Conservation (phyloP, 202 grass and related monocot species). For the Eragrostis tef region DNA sequence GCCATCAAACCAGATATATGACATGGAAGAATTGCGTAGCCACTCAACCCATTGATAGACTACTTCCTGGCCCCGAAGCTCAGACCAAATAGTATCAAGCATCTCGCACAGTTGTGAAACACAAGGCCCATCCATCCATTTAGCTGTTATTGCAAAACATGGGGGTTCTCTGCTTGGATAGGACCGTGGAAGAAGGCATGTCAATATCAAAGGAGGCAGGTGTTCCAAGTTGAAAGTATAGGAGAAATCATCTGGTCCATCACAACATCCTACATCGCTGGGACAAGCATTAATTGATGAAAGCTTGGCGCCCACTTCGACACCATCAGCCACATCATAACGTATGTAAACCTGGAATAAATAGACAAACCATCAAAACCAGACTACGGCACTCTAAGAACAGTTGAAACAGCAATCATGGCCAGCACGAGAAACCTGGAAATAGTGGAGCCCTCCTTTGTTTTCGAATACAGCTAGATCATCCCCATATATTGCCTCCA, state of each 20-base stretch:
- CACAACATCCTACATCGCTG: conserved; percentile 45
- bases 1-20: conserved; percentile 54
- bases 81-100: conserved; percentile 67
- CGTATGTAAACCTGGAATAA: conserved; percentile 56
- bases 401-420: neutral
- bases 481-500: conserved; percentile 78
- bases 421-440: conserved; percentile 60
- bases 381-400: neutral
- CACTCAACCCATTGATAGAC: conserved; percentile 84
- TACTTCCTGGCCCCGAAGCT: conserved; percentile 65
- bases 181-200: conserved; percentile 61
- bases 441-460: conserved; percentile 57
- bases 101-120: conserved; percentile 65
- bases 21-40: conserved; percentile 50
- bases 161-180: conserved; percentile 75
- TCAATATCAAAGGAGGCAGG: conserved; percentile 66
- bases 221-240: conserved; percentile 59
- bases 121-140: conserved; percentile 62
- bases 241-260: conserved; percentile 46
- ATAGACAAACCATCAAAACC: neutral
- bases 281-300: conserved; percentile 37
- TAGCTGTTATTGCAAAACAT: conserved; percentile 57
- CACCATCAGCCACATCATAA: conserved; percentile 53
- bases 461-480: conserved; percentile 50
- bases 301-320: conserved; percentile 57